Conservation (phyloP, 371 early-diverging fungal species). For the Actinomortierella wolfii region DNA sequence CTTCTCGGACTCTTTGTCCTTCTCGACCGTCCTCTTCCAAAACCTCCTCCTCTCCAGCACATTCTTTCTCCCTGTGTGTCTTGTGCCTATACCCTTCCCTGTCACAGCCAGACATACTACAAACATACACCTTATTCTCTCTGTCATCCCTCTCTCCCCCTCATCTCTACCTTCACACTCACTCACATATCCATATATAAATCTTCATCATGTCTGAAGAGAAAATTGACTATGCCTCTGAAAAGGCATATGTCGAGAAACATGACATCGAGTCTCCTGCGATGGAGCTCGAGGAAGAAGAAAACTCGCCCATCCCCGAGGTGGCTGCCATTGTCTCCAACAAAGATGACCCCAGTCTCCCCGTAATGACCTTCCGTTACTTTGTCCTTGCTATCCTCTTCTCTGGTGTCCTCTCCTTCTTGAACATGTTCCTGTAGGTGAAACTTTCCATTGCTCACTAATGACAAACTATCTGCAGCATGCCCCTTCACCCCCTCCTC, state of each 20-base stretch:
- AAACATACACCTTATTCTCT: too few relatives aligned
- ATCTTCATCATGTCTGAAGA: conserved; percentile 12
- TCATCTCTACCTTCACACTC: not conserved
- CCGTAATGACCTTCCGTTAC: conserved; percentile 76
- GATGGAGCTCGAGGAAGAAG: conserved; percentile 24
- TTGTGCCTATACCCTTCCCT: too few relatives aligned
- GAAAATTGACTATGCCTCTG: conserved; percentile 18
- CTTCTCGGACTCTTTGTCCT: too few relatives aligned
- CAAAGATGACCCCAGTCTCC: conserved; percentile 66
- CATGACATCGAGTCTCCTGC: conserved; percentile 21
- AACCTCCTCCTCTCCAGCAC: too few relatives aligned
- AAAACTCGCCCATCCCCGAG: conserved; percentile 41
- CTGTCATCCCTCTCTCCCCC: too few relatives aligned
- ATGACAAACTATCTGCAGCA: too few relatives aligned
- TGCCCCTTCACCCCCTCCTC: conserved; percentile 6
- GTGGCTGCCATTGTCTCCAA: conserved; percentile 38
- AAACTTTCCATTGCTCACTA: not conserved
- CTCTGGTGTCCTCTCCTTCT: conserved; percentile 60
- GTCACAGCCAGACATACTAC: too few relatives aligned
- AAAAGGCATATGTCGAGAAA: conserved; percentile 28
- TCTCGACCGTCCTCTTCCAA: too few relatives aligned
- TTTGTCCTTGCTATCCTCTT: conserved; percentile 73
- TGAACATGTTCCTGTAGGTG: conserved; percentile 64
- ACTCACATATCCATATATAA: not conserved
- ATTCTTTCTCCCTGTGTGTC: too few relatives aligned